Conservation (phyloP, 805 yeast genomes). For the Isabelozyma heimii region DNA sequence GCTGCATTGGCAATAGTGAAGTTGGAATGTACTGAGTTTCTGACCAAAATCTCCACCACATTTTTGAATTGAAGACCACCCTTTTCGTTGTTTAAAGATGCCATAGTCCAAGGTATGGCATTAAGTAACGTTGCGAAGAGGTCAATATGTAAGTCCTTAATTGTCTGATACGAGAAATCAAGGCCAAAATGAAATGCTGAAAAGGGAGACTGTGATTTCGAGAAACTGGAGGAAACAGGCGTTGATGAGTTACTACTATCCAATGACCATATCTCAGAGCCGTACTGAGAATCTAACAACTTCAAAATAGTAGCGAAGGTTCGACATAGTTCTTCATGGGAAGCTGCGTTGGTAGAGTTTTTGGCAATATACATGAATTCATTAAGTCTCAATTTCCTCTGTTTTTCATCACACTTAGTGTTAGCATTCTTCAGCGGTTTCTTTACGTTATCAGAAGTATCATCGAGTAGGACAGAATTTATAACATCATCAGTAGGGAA, state of each 20-base stretch:
- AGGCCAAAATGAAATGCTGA: slow-evolving; percentile 40
- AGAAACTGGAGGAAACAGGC: slow-evolving; percentile 10
- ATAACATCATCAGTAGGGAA: slow-evolving; percentile 65
- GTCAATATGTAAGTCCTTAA: slow-evolving; percentile 46
- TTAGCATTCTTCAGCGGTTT: neutral
- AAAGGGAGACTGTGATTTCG: slow-evolving; percentile 36
- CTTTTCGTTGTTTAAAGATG: slow-evolving; percentile 23
- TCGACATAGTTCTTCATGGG: slow-evolving; percentile 71
- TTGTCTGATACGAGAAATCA: slow-evolving; percentile 30
- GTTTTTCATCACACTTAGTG: neutral
- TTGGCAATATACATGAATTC: slow-evolving; percentile 42
- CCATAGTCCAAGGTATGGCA: slow-evolving; percentile 64
- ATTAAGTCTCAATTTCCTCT: slow-evolving; percentile 7
- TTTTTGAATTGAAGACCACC: slow-evolving; percentile 55
- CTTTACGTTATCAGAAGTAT: neutral
- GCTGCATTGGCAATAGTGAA: slow-evolving; percentile 63
- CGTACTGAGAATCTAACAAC: slow-evolving; percentile 56
- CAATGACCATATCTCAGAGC: slow-evolving; percentile 36
- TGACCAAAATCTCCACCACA: slow-evolving; percentile 70
- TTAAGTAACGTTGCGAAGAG: slow-evolving; percentile 70
- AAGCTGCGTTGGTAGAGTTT: slow-evolving; percentile 44
- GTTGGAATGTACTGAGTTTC: slow-evolving; percentile 72
- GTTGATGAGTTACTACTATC: slow-evolving; percentile 10
- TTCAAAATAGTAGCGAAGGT: slow-evolving; percentile 54
- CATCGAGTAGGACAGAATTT: neutral